phyloP scores from a whole-genome alignment of 2,329 filamentous ascomycete genomes.

The Gnomoniopsis smithogilvyi region DNA sequence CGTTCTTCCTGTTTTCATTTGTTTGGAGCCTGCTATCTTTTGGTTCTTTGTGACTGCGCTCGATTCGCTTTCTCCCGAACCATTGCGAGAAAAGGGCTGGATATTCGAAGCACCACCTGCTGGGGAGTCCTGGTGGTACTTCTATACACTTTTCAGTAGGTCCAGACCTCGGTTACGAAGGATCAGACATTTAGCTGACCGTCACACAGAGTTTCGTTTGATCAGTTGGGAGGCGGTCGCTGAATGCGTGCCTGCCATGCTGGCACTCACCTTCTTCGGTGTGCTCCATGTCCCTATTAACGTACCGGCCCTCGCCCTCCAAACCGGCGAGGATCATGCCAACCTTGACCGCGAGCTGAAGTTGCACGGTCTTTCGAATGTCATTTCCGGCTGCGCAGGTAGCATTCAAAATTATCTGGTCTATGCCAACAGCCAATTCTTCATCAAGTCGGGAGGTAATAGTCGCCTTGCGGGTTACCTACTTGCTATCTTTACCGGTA shows the following conservation, averaged over 20 bases:
- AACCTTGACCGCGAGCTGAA: slow-evolving; percentile 89
- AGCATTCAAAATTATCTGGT: slow-evolving; percentile 97
- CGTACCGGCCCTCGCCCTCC: slow-evolving; percentile 87
- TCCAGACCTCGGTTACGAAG: slow-evolving; percentile 13
- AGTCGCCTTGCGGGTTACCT: slow-evolving; percentile 82
- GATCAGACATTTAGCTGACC: slow-evolving; percentile 21
- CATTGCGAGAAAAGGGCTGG: slow-evolving; percentile 75
- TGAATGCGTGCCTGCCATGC: slow-evolving; percentile 90
- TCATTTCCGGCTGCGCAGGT: slow-evolving; percentile 78
- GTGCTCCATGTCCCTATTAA: slow-evolving; percentile 98
- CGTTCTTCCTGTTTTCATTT: slow-evolving; percentile 80
- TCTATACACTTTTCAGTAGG: slow-evolving; percentile 92
- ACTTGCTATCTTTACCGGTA: slow-evolving; percentile 75
- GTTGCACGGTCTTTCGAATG: slow-evolving; percentile 90
- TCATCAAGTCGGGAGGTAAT: slow-evolving; percentile 88
- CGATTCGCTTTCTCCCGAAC: slow-evolving; percentile 62
- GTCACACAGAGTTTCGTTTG: slow-evolving; percentile 64
- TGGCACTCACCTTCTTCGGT: slow-evolving; percentile 95
- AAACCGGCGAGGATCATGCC: slow-evolving; percentile 87
- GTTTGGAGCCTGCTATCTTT: slow-evolving; percentile 72
- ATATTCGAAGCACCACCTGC: slow-evolving; percentile 84
- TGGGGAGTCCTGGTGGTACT: slow-evolving; percentile 93
- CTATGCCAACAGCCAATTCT: slow-evolving; percentile 96
- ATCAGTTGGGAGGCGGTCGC: slow-evolving; percentile 80
- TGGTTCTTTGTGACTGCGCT: slow-evolving; percentile 73